A percentile compares a stretch with the other conserved stretches of the same genome.
phyloP scores from a whole-genome alignment of 1,284 basidiomycete genomes.

The Tylopilus sp. region DNA sequence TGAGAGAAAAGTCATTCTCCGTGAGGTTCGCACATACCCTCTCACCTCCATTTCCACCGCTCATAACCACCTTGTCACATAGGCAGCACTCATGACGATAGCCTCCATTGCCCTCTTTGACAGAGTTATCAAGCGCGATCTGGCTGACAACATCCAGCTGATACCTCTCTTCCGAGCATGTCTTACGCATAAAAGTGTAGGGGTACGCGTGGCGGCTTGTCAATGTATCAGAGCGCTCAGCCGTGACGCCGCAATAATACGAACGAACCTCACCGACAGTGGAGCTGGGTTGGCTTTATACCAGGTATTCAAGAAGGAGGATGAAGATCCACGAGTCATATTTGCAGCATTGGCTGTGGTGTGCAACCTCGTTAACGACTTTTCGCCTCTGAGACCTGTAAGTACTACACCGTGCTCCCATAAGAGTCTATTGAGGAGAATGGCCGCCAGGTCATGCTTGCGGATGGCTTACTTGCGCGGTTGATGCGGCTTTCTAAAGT shows the following conservation, averaged over 20 bases:
- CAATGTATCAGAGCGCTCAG: constrained; percentile 81
- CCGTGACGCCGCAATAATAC: constrained; percentile 71
- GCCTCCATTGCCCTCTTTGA: constrained; percentile 68
- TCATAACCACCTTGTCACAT: constrained; percentile 5
- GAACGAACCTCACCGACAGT: constrained; percentile 80
- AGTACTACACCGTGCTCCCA: constrained; percentile 25
- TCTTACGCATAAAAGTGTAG: constrained; percentile 60
- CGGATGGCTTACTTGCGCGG: constrained; percentile 60
- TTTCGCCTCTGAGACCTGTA: constrained; percentile 75
- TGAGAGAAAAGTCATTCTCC: constrained; percentile 51
- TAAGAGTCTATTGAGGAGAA: background rate
- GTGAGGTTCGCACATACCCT: constrained; percentile 51
- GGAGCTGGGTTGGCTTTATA: constrained; percentile 73
- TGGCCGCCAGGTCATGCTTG: constrained; percentile 39
- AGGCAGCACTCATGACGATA: constrained; percentile 70
- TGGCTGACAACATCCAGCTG: constrained; percentile 55
- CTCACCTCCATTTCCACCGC: background rate
- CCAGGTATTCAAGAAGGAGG: constrained; percentile 49
- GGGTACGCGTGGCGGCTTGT: constrained; percentile 80
- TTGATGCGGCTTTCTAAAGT: constrained; percentile 55
- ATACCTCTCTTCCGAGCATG: constrained; percentile 54
- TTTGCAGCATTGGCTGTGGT: constrained; percentile 72
- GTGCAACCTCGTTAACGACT: constrained; percentile 84
- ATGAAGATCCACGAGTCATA: constrained; percentile 69
- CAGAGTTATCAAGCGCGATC: constrained; percentile 62